Conservation (phyloP, 345 rosid genomes). For the Bruguiera sexangula region DNA sequence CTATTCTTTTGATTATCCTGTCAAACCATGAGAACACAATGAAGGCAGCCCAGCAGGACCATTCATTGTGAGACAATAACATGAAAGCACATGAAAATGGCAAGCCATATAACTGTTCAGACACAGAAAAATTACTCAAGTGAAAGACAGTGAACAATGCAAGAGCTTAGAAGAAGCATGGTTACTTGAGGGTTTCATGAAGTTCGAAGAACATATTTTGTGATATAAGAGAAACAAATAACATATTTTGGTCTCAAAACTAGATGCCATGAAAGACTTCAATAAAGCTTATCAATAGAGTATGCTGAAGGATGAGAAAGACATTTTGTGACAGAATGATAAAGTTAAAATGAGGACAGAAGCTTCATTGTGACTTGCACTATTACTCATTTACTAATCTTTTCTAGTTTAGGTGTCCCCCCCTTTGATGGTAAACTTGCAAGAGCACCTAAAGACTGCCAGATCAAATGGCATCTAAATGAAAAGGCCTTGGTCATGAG, state of each 20-base stretch:
- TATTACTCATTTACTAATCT: not conserved
- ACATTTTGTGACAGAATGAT: not conserved
- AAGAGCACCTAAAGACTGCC: too few relatives aligned
- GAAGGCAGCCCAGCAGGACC: not conserved
- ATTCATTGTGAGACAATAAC: not conserved
- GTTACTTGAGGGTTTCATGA: not conserved
- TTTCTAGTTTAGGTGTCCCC: not conserved
- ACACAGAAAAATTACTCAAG: not conserved
- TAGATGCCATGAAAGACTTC: too few relatives aligned
- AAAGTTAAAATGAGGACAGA: not conserved
- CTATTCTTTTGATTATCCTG: conserved; percentile 62
- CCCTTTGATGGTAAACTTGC: not conserved
- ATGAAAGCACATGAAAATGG: not conserved
- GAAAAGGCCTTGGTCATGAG: too few relatives aligned
- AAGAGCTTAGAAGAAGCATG: not conserved
- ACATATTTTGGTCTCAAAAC: too few relatives aligned
- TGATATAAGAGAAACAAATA: not conserved
- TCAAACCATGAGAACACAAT: conserved; percentile 11
- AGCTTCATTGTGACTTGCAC: not conserved
- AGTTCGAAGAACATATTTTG: not conserved
- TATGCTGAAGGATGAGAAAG: not conserved
- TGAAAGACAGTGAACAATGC: not conserved
- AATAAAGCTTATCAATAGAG: not conserved
- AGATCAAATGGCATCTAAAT: too few relatives aligned
- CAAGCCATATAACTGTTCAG: not conserved